A percentile compares a stretch with the other conserved stretches of the same genome.
These are phyloP conservation scores for Ambrosiella beaveri DNA, from an alignment of 2,329 filamentous ascomycete genomes.

Conservation along the genomic window DNA sequence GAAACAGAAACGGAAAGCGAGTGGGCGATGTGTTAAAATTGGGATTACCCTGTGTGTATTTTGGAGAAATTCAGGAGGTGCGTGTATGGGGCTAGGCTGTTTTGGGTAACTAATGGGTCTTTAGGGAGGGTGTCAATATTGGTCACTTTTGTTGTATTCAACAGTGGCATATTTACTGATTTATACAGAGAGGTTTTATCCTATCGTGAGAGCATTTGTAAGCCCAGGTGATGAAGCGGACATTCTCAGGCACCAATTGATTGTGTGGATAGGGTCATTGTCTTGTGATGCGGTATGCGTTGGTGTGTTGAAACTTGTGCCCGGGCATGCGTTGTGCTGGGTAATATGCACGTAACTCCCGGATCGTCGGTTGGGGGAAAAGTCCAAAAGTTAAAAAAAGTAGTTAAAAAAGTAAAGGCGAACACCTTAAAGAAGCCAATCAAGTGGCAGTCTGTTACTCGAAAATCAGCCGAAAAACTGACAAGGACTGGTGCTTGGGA, in stretches of 20 bases:
- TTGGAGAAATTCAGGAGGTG: background rate
- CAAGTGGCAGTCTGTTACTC: background rate
- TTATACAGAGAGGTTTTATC: background rate
- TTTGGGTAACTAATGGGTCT: background rate
- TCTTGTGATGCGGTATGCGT: background rate
- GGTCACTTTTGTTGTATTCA: background rate
- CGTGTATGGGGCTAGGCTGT: background rate
- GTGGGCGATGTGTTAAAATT: background rate
- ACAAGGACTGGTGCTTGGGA: background rate
- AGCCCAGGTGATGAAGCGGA: no score
- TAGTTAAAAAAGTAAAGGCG: background rate
- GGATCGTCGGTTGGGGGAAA: background rate
- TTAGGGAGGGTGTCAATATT: background rate
- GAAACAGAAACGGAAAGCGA: no score
- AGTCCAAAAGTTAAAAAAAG: no score
- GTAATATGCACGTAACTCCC: background rate
- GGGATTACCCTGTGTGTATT: background rate
- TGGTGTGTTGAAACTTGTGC: background rate
- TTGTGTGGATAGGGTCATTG: background rate
- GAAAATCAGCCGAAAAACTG: background rate
- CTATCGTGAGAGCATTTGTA: no score
- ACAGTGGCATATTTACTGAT: background rate
- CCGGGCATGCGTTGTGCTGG: background rate
- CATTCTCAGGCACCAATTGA: background rate
- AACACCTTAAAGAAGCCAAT: background rate